phyloP scores from a whole-genome alignment of 23 red algal species.

The Gracilariopsis chorda region DNA sequence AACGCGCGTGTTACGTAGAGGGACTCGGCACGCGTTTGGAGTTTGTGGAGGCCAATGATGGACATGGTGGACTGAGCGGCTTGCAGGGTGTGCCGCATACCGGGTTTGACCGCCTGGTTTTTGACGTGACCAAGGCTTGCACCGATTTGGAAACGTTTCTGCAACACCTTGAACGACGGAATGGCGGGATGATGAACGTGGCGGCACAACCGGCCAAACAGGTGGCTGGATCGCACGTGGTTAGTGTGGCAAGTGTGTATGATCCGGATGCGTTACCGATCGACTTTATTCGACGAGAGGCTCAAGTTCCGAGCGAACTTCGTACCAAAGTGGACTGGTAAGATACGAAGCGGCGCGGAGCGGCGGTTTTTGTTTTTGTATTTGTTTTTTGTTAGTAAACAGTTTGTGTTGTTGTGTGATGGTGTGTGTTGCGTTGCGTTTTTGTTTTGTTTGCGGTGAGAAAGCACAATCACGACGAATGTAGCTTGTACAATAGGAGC shows the following conservation, averaged over 20 bases:
- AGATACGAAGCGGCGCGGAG: too few relatives aligned
- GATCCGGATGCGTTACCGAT: slow-evolving; percentile 75
- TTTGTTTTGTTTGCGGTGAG: too few relatives aligned
- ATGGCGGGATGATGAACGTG: slow-evolving; percentile 55
- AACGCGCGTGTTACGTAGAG: slow-evolving; percentile 77
- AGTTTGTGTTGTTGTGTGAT: too few relatives aligned
- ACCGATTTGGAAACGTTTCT: slow-evolving; percentile 69
- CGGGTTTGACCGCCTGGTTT: slow-evolving; percentile 56
- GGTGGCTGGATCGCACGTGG: slow-evolving; percentile 51
- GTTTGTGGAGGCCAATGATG: slow-evolving; percentile 60
- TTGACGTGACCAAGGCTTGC: slow-evolving; percentile 77
- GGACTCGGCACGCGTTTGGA: slow-evolving; percentile 75
- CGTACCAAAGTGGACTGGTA: slow-evolving; percentile 57
- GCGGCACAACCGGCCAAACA: slow-evolving; percentile 44
- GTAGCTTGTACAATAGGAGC: not conserved
- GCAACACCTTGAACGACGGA: slow-evolving; percentile 50
- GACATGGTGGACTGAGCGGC: slow-evolving; percentile 40
- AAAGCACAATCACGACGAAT: too few relatives aligned
- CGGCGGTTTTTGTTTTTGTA: not conserved
- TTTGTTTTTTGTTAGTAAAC: not conserved
- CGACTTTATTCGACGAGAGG: slow-evolving; percentile 72
- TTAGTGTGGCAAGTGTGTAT: slow-evolving; percentile 37
- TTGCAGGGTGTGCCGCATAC: slow-evolving; percentile 39
- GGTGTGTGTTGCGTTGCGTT: too few relatives aligned
- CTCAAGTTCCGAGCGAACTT: slow-evolving; percentile 36